Conservation (phyloP, 345 rosid genomes). For the Eutrema japonicum region DNA sequence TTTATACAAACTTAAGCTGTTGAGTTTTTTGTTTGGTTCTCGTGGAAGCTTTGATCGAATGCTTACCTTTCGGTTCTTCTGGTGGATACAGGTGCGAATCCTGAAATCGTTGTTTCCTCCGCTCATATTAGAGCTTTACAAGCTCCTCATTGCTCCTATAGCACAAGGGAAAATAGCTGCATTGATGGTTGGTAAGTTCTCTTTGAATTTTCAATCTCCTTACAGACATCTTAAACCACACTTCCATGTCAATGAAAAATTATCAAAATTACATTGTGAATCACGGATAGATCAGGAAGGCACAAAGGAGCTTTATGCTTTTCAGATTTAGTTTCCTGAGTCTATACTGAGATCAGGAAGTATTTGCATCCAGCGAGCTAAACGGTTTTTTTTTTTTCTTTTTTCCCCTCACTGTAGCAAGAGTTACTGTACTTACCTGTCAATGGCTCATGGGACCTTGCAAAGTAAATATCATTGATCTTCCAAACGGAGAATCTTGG, state of each 20-base stretch:
- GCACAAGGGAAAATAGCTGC: constrained; percentile 81
- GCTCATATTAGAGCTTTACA: constrained; percentile 64
- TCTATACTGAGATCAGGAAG: neutral
- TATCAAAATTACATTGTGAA: neutral
- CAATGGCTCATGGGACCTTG: constrained; percentile 94
- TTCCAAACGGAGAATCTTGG: constrained; percentile 74
- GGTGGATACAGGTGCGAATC: constrained; percentile 63
- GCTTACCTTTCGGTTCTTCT: neutral
- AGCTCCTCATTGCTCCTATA: constrained; percentile 67
- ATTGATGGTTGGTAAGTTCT: constrained; percentile 82
- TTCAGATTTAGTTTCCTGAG: neutral
- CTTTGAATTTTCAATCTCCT: neutral
- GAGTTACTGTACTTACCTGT: constrained; percentile 84
- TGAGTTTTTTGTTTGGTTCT: neutral
- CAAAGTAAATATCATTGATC: constrained; percentile 73
- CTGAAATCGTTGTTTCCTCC: constrained; percentile 80
- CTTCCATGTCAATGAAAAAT: neutral
- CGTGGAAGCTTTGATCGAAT: constrained; percentile 11
- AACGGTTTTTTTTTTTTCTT: neutral
- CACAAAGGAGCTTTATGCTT: neutral
- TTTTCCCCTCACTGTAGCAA: constrained; percentile 51
- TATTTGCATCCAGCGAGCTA: neutral
- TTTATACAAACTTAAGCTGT: neutral
- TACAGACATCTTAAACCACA: neutral
- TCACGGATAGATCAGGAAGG: neutral